Base-by-base conservation (phyloP, 148 eudicot genomes). In the Salicornia ramosissima region DNA sequence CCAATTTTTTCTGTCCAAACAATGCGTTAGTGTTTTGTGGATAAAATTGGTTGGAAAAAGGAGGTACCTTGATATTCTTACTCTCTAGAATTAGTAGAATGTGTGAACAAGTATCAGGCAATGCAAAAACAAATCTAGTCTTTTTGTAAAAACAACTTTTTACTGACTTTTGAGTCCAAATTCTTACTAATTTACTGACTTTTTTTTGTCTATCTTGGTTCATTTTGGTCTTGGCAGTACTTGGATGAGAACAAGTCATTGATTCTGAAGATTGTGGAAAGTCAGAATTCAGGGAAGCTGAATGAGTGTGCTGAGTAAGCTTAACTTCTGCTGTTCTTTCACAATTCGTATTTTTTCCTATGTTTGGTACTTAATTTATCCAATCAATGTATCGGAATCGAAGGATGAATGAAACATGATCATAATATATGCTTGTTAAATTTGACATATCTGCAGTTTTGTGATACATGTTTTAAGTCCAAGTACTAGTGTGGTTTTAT, bases 251-350 rank as follows among this genome's bases (percentile, higher is more conserved):
- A 94, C 91, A 94, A 94, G 80, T 87, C 98, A 5, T 84, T 94
- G 78, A 94, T 94, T 73, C 83, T 94, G 77, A 94, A 87, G 90
- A 94, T 94, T 79, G 98, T 94, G 71, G 97, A 94, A 82, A 94
- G 96, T 81, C 98, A 90, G 55, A 94, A 90, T 78, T 85, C 91
- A 0, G 98, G 98, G 73, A 94, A 86, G 80, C 78, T 90, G 34
- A 89, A 82, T 70, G 97, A 94, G 72, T 94, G 98, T 84, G 98
- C 98, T 54, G 98, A 94, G 98, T 94, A 85, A 87, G 94, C 73
- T n/a, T 43, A 29, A 31, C 14, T 47, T 53, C 24, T 24, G 42
- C 26, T 53, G 47, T 52, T 63, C 21, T n/a, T 1, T 45, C 7
- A 19, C 13, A 24, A 65, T 30, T 65, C 7, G 11, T 22, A 71